Base-by-base conservation (phyloP, 345 rosid species). In the Citrus sinensis region DNA sequence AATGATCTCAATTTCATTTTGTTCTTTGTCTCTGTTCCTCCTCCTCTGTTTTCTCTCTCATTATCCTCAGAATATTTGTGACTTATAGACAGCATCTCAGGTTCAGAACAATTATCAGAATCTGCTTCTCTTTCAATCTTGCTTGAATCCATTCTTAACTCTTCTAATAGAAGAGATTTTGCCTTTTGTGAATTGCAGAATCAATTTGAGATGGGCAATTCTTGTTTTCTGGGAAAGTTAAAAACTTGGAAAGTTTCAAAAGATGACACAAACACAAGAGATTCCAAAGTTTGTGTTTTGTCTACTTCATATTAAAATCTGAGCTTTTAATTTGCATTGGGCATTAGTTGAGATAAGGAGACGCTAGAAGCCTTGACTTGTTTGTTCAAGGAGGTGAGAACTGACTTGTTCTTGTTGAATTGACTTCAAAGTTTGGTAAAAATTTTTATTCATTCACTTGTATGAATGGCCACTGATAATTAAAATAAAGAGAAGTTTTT, bases 1-100 rank as follows among this genome's bases (percentile, higher is more conserved):
- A 85, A 80, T 74, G 93, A 83, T 85, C 86, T 88, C 78, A 80
- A 55, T 83, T 84, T 89, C 81, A 83, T 85, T 46, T 64, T 83
- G 55, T 75, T 78, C 67, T 49, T 75, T 16, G 29, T 67, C 59
- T 78, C 85, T 66, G 70, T 62, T 79, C 35, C 75, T 42, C 39
- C 49, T 42, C 51, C 81, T 42, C 49, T 76, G 49, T 19, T 65
- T 59, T 14, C 34, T 22, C 32, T 14, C 32, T 58, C 75, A 61
- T 51, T 29, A 39, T 76, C 49, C 62, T 46, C 22, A 75, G 70
- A 63, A 75, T 49, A 32, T 27, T 46, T n/a, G 24, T 46, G 64
- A 54, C 54, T 76, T 25, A 66, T 67, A 66, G 79, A 67, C 25
- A 16, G 0, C 63, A n/a, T 55, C 5, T 76, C 54, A 19, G 78